Percentiles rank a stretch among this genome's conserved stretches.
Conservation (phyloP, 2,329 filamentous ascomycete genomes). For the Sporothrix schenckii region DNA sequence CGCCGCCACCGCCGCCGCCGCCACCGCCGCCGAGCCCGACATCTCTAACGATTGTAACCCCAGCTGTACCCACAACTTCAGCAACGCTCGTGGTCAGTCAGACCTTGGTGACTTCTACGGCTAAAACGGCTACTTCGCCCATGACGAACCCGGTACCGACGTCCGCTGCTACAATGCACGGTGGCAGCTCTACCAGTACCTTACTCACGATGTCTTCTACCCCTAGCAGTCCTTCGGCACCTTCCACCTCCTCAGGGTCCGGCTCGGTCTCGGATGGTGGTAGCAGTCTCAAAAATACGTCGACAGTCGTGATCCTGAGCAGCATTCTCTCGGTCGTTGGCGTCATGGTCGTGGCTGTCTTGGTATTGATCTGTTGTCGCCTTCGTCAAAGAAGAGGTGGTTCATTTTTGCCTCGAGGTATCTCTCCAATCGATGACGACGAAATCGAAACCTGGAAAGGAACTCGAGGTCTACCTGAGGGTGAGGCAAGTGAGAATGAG, state of each 20-base stretch:
- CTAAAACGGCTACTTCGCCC: neutral
- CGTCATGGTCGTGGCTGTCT: conserved; percentile 45
- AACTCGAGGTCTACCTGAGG: conserved; percentile 36
- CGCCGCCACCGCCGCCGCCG: conserved; percentile 14
- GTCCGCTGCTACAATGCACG: neutral
- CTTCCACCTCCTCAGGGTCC: neutral
- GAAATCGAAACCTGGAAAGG: conserved; percentile 67
- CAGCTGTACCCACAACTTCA: neutral
- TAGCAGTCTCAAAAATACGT: conserved; percentile 42
- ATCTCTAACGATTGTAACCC: neutral
- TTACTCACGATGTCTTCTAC: conserved; percentile 11
- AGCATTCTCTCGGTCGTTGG: conserved; percentile 54
- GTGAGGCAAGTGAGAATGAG: conserved; percentile 9
- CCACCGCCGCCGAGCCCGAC: neutral
- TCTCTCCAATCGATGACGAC: conserved; percentile 65
- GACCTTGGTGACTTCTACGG: neutral
- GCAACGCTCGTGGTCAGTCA: neutral
- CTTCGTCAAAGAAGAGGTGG: conserved; percentile 45
- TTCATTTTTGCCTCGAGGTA: conserved; percentile 56
- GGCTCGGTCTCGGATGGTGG: conserved; percentile 16
- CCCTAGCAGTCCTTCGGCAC: neutral
- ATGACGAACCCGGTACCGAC: neutral
- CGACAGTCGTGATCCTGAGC: conserved; percentile 56
- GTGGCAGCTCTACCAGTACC: neutral
- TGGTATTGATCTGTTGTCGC: conserved; percentile 47